These are phyloP conservation scores for Penicillium simplicissimum DNA, from an alignment of 495 filamentous ascomycete genomes.

Conservation along the genomic window DNA sequence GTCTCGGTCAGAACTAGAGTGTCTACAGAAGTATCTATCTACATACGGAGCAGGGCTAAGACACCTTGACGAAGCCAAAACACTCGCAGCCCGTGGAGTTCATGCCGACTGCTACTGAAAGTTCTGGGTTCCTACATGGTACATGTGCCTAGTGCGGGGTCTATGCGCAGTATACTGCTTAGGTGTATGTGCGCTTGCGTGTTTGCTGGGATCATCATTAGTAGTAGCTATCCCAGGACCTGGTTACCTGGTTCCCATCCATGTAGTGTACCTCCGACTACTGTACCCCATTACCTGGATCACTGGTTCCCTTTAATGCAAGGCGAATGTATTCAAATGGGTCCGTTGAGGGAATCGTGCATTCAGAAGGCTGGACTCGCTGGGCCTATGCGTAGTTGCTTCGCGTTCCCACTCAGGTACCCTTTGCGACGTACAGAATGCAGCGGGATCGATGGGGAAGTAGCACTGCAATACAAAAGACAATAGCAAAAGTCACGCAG, in stretches of 20 bases:
- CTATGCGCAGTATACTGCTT: not conserved
- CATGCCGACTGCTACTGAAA: constrained; percentile 11
- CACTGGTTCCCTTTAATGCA: constrained; percentile 29
- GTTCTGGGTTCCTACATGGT: constrained; percentile 6
- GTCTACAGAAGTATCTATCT: not conserved
- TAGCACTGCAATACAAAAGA: not conserved
- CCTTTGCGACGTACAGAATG: constrained; percentile 16
- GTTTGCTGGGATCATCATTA: not conserved
- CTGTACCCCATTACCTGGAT: constrained; percentile 28
- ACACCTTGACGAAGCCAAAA: constrained; percentile 9
- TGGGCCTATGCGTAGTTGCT: constrained; percentile 8
- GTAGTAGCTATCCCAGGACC: not conserved
- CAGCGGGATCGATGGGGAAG: constrained; percentile 11
- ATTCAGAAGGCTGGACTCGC: constrained; percentile 5
- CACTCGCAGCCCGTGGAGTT: constrained; percentile 22
- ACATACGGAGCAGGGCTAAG: not conserved
- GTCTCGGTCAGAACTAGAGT: constrained; percentile 9
- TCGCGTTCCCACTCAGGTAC: constrained; percentile 28
- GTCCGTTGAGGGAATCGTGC: not conserved
- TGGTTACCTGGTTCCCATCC: no score
- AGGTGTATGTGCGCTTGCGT: not conserved
- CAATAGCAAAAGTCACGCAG: not conserved
- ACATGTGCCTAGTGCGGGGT: constrained; percentile 2
- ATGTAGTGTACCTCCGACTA: not conserved
- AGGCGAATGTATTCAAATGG: constrained; percentile 21